Evolutionary conservation across 139 green algal genomes (phyloP), one percentile per base, ranked within the genome.

Genomic region (Volvox africanus): DNA sequence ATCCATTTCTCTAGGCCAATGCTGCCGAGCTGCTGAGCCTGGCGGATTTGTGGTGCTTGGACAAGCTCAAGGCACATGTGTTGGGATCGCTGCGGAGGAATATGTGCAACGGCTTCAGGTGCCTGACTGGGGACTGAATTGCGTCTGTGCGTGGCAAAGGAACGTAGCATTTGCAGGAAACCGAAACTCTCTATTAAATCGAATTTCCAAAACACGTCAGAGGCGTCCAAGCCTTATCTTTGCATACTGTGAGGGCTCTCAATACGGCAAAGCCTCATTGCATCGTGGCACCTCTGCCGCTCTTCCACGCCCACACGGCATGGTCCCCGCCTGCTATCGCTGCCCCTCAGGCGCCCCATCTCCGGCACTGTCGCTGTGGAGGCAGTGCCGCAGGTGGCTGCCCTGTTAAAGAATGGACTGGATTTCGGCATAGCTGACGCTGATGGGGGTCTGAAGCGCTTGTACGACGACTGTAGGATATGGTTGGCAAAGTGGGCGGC

Each of bases 11-110:
- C 5, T 77, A 91, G 87, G 11, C 12, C 32, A 91, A 86, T 61
- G 87, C 87, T 5, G 87, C 87, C 3, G 76, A 91, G 76, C 87
- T 91, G 55, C 87, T 91, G 76, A n/a, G 32, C 14, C 61, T 91
- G 76, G 61, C 87, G 2, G 87, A 91, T 55, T 22, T 86, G 76
- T 91, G 87, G 87, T 85, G 75, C 33, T 24, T 79, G 44, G 24
- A 62, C 17, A 19, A 24, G 16, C 0, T 91, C 33, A 85, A 86
- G 76, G 24, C 33, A 0, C 61, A 55, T 26, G 87, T 91, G 76
- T 30, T 91, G 24, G 20, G 2, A 18, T 37, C 61, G 37, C 76
- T 91, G 61, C 33, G 87, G 36, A 76, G 61, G 33, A 32, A 5
- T 11, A 33, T 76, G 55, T 86, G 76, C 61, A 68, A 79, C 76